A percentile compares a stretch with the other conserved stretches of the same genome.
These are phyloP conservation scores for Pythium scleroteichum DNA, from an alignment of 352 stramenopile species.

Conservation along the genomic window DNA sequence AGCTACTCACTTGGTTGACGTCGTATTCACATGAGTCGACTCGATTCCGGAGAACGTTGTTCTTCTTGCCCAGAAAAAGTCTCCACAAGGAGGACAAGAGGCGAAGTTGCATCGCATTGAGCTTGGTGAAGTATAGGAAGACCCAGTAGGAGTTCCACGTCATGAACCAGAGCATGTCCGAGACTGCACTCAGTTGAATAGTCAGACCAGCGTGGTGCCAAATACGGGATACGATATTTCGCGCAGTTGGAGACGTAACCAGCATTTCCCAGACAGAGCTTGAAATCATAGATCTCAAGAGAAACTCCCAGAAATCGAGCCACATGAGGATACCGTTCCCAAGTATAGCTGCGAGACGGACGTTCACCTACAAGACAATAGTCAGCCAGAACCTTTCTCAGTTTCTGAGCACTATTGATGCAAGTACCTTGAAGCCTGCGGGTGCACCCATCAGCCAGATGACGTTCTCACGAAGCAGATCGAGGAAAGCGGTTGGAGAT, in stretches of 20 bases:
- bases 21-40: constrained; percentile 95
- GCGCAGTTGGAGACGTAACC: not conserved
- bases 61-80: constrained; percentile 94
- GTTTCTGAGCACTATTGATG: not conserved
- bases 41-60: constrained; percentile 90
- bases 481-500: constrained; percentile 29
- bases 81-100: constrained; percentile 89
- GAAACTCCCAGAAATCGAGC: constrained; percentile 74
- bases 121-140: constrained; percentile 83
- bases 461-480: constrained; percentile 54
- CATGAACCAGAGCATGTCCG: constrained; percentile 70
- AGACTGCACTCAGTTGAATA: constrained; percentile 64
- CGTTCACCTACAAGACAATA: constrained; percentile 66
- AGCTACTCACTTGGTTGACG: constrained; percentile 65
- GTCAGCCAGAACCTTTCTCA: not conserved
- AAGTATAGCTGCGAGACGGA: constrained; percentile 84
- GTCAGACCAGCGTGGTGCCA: constrained; percentile 55
- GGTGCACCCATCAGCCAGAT: constrained; percentile 76
- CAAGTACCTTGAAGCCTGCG: constrained; percentile 68
- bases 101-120: constrained; percentile 81
- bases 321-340: constrained; percentile 82
- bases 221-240: not conserved
- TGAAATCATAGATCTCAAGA: constrained; percentile 28
- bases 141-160: constrained; percentile 90
- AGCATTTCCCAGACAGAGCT: constrained; percentile 26